Evolutionary conservation across 306 rosid species (phyloP), one percentile per base, ranked within the genome.

Genomic region (Gastrolobium villosum): DNA sequence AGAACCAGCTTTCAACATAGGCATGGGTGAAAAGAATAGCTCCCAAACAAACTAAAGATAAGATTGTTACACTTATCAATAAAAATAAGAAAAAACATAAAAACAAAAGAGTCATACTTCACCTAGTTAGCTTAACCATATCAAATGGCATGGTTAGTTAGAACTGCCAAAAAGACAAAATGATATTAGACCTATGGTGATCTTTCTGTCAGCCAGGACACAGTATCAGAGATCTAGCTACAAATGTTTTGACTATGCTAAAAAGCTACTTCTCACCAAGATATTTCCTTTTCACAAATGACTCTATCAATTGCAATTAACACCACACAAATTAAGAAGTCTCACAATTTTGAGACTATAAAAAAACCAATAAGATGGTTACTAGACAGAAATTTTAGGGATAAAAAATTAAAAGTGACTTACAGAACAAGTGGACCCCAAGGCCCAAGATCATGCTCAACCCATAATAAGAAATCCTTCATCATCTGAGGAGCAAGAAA

Each of bases 371-470:
- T 3, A 53, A 60, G 7, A 46, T 9, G 34, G 36, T 7, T 3
- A 34, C 52, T 49, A 72, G 13, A 30, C 45, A 44, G 45, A 65
- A 66, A 13, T 5, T 8, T 35, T 41, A 59, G 74, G 63, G 76
- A 50, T 63, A 2, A 15, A 7, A 61, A 37, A 34, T 28, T 14
- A 83, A 41, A 78, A 84, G 45, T 48, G 50, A 86, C 97, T 87
- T 83, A 94, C 98, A 94, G 89, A 79, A 87, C 93, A 75, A 94
- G 53, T 35, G 98, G 98, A 43, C 98, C 98, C 98, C 98, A 94
- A 5, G 84, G 81, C 11, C 98, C 98, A 84, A 94, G 98, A 88
- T 94, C 98, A n/a, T 77, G 84, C 59, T 92, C 81, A 56, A 94
- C 97, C 98, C 97, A 92, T 83, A 90, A 3, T 59, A 94, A 80